A percentile compares a stretch with the other conserved stretches of the same genome.
phyloP scores from a whole-genome alignment of 2,329 filamentous ascomycete genomes.

The Neonectria coccinea region DNA sequence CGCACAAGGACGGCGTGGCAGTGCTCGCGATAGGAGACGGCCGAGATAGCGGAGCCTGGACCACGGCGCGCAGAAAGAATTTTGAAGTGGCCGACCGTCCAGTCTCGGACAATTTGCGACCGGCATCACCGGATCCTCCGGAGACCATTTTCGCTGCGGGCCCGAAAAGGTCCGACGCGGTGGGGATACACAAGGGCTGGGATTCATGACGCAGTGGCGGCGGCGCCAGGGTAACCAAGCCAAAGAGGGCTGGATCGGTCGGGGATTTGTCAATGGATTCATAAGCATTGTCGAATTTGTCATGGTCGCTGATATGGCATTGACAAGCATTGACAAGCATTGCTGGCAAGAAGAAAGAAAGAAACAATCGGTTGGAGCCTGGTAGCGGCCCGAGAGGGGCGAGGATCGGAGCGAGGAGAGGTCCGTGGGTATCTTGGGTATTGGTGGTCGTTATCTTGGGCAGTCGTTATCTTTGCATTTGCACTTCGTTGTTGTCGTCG shows the following conservation, averaged over 20 bases:
- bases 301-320: not conserved
- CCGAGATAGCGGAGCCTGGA: not conserved
- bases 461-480: not conserved
- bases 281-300: not conserved
- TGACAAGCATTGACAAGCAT: not conserved
- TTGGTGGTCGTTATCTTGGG: not conserved
- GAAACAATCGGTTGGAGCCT: not conserved
- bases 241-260: not conserved
- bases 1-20: not conserved
- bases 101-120: not conserved
- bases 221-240: not conserved
- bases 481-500: no score
- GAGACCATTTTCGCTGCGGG: not conserved
- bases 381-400: not conserved
- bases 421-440: not conserved
- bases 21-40: not conserved
- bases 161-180: not conserved
- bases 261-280: not conserved
- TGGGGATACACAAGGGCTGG: not conserved
- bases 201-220: not conserved
- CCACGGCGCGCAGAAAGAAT: not conserved
- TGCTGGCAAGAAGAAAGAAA: not conserved
- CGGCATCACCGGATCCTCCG: not conserved
- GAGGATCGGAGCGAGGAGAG: not conserved
- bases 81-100: not conserved